Evolutionary conservation across 257 asterid genomes (phyloP).

Genomic region (Solanum sejunctum): DNA sequence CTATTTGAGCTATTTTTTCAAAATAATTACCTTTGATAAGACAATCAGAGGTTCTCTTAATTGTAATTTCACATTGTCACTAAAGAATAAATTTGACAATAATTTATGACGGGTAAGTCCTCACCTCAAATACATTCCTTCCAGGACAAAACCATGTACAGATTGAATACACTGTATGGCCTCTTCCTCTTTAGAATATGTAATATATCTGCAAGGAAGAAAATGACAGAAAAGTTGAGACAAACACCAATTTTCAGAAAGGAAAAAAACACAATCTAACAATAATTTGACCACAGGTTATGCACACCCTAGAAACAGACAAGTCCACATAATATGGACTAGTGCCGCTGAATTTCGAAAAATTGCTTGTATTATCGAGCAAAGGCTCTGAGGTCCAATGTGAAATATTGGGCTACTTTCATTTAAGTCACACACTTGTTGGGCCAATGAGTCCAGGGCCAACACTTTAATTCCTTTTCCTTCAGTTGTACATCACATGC

Average conservation of each 20-base stretch:
- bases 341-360: no score
- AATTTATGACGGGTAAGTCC: not conserved
- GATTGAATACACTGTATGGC: conserved; percentile 83
- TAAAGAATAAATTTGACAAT: not conserved
- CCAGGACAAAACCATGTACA: conserved; percentile 84
- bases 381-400: no score
- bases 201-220: conserved; percentile 53
- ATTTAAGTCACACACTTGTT: no score
- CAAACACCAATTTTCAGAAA: not conserved
- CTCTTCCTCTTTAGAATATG: conserved; percentile 86
- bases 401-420: no score
- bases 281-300: not conserved
- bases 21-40: not conserved
- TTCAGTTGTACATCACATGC: no score
- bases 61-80: not conserved
- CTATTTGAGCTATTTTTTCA: not conserved
- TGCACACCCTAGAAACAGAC: not conserved
- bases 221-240: not conserved
- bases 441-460: no score
- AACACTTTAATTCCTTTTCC: no score
- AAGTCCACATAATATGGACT: not conserved
- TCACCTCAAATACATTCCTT: conserved; percentile 78
- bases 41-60: not conserved
- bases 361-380: no score
- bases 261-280: not conserved